Conservation (phyloP, 2,329 filamentous ascomycete genomes). For the Trichoderma simmonsii region DNA sequence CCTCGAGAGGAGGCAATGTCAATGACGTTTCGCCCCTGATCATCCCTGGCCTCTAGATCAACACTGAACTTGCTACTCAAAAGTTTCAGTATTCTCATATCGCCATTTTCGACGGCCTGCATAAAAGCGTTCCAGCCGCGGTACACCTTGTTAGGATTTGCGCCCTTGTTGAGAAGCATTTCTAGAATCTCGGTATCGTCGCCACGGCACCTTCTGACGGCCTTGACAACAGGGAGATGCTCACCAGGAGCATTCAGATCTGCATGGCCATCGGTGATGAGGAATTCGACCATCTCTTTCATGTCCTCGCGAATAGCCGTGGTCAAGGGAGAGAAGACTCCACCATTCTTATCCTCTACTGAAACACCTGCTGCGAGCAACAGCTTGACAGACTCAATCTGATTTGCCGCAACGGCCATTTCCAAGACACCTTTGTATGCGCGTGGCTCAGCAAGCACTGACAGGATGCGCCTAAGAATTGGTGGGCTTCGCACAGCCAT, state of each 20-base stretch:
- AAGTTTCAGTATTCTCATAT: slow-evolving; percentile 51
- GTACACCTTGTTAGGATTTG: slow-evolving; percentile 66
- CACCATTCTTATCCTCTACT: slow-evolving; percentile 51
- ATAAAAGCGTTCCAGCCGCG: slow-evolving; percentile 64
- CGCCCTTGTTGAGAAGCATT: slow-evolving; percentile 60
- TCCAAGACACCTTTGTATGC: slow-evolving; percentile 66
- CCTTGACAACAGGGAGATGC: slow-evolving; percentile 69
- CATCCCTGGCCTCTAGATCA: slow-evolving; percentile 52
- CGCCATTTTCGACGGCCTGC: slow-evolving; percentile 63
- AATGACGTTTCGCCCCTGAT: slow-evolving; percentile 51
- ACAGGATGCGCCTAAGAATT: slow-evolving; percentile 58
- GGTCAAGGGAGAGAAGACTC: slow-evolving; percentile 68
- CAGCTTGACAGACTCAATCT: slow-evolving; percentile 65
- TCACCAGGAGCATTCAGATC: slow-evolving; percentile 67
- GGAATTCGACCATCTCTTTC: slow-evolving; percentile 58
- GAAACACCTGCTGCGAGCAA: slow-evolving; percentile 62
- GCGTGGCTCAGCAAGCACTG: slow-evolving; percentile 54
- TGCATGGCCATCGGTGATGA: slow-evolving; percentile 59
- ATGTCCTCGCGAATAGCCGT: slow-evolving; percentile 63
- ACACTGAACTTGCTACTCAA: slow-evolving; percentile 49
- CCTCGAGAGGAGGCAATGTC: slow-evolving; percentile 58
- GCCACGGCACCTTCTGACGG: slow-evolving; percentile 56
- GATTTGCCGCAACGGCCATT: slow-evolving; percentile 63
- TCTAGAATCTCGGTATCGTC: slow-evolving; percentile 59
- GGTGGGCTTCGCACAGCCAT: slow-evolving; percentile 63